Conservation (phyloP, 179 eudicot species). For the Actinidia chinensis region DNA sequence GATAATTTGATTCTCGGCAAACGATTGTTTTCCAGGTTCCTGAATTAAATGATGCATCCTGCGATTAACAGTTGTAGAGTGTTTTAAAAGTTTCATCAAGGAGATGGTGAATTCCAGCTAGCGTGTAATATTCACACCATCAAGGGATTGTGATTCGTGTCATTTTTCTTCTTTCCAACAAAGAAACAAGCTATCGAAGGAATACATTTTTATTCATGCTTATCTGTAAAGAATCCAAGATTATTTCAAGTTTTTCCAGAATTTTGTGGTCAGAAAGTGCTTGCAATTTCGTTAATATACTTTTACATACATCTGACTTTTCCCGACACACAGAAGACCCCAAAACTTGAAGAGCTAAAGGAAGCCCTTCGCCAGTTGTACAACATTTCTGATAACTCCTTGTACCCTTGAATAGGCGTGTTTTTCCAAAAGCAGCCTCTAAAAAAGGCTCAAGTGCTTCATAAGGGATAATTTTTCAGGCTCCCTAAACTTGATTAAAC, state of each 20-base stretch:
- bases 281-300: not conserved
- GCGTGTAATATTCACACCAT: not conserved
- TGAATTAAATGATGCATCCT: constrained; percentile 1
- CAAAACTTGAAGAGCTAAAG: constrained; percentile 26
- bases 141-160: not conserved
- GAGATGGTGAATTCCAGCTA: not conserved
- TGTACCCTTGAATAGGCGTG: not conserved
- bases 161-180: not conserved
- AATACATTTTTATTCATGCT: not conserved
- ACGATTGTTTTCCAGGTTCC: constrained; percentile 10
- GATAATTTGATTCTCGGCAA: not conserved
- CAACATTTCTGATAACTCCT: not conserved
- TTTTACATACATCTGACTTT: not conserved
- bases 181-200: constrained; percentile 7
- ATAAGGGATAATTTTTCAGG: not conserved
- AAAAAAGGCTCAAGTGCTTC: constrained; percentile 10
- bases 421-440: constrained; percentile 3
- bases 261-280: not conserved
- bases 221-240: not conserved
- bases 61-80: not conserved
- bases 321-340: constrained; percentile 12
- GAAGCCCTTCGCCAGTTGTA: constrained; percentile 18
- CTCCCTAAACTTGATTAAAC: not conserved
- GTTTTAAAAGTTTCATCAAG: not conserved
- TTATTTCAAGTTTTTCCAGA: not conserved